Conservation (phyloP, 768 basidiomycete genomes). For the Sarcodon sp. region DNA sequence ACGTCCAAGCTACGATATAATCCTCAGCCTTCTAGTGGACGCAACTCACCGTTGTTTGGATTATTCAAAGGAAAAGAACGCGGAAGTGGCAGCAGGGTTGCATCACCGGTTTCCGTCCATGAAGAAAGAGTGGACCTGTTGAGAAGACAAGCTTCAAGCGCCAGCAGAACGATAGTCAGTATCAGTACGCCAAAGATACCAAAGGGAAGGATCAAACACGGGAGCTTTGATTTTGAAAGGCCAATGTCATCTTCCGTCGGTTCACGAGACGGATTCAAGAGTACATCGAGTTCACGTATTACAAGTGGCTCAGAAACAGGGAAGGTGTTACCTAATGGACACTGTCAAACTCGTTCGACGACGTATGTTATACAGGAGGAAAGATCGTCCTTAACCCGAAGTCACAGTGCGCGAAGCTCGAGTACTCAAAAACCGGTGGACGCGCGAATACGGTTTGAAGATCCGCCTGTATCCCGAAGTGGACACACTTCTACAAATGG, state of each 20-base stretch:
- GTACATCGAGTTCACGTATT: background rate
- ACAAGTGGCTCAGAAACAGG: background rate
- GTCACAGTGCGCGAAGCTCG: background rate
- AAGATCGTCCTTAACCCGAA: background rate
- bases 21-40: too few species aligned
- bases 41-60: background rate
- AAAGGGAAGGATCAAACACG: constrained; percentile 37
- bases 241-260: constrained; percentile 24
- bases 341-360: background rate
- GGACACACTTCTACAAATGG: too few species aligned
- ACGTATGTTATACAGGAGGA: background rate
- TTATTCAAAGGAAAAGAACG: background rate
- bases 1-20: background rate
- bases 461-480: too few species aligned
- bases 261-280: background rate
- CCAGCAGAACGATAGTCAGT: background rate
- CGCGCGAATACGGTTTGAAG: too few species aligned
- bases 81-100: background rate
- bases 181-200: background rate
- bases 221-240: constrained; percentile 69
- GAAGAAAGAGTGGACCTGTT: background rate
- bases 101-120: background rate
- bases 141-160: background rate
- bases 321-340: background rate
- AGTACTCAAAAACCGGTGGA: background rate